Evolutionary conservation across 805 yeast genomes (phyloP), one percentile per base, ranked within the genome.

Genomic region (Starmerella apis): DNA sequence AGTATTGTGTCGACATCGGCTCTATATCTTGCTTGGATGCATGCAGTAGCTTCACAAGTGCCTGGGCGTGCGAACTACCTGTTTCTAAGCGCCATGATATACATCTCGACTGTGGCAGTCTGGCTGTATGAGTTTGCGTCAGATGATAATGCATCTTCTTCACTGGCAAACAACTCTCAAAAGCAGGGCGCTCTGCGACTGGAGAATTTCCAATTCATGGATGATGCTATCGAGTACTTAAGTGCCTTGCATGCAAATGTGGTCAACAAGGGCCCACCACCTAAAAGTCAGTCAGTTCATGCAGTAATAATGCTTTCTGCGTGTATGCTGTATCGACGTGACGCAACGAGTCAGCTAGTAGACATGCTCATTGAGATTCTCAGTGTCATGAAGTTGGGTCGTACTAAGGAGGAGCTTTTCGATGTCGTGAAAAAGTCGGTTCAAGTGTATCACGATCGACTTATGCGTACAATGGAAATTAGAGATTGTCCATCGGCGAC

Each of bases 1-100:
- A 55, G 60, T 11, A 51, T 62, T 48, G 61, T 63, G 2, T 48
- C 61, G 9, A 56, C 60, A 2, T 56, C 61, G 9, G 39, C 59
- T n/a, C 37, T 62, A 50, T 60, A 50, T 31, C 54, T 64, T 18
- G 59, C 56, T 16, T 57, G 66, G 58, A 46, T 49, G 24, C 55
- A 57, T 14, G 59, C 62, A 2, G 58, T 54, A 23, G 50, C 53
- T 19, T 61, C 57, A 27, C 58, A 59, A 28, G 27, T 53, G 49
- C 35, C 46, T 5, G 46, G 46, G n/a, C 36, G 37, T 4, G 46
- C 35, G 28, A 52, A 55, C 38, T 52, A 59, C 41, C 37, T 54
- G 51, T 58, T 63, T 23, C 31, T 63, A 35, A 59, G 62, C 28
- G 57, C 59, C 6, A 56, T 58, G 44, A 55, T 60, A 11, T 64